These are phyloP conservation scores for Trametes cingulata DNA, from an alignment of 768 basidiomycete genomes.

Conservation along the genomic window DNA sequence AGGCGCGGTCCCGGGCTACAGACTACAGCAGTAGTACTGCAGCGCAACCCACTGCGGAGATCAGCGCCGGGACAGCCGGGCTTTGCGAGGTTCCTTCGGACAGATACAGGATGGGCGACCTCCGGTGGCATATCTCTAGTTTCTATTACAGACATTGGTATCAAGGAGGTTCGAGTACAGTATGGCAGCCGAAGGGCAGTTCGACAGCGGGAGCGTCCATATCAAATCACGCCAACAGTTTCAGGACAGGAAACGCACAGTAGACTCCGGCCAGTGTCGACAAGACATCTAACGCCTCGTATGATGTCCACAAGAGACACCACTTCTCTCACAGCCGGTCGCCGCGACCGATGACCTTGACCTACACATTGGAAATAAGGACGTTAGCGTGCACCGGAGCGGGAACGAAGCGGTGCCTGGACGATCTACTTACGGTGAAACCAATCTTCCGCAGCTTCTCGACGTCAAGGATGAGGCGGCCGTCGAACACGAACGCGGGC, in stretches of 20 bases:
- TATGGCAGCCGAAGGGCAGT: background rate
- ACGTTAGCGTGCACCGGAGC: background rate
- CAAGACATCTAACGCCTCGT: background rate
- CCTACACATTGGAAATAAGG: slow-evolving; percentile 34
- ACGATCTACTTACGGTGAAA: slow-evolving; percentile 64
- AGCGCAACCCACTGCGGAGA: too few species aligned
- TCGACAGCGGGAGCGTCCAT: background rate
- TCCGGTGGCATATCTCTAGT: background rate
- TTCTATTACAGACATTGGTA: slow-evolving; percentile 6
- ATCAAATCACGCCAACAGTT: background rate
- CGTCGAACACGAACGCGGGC: slow-evolving; percentile 98
- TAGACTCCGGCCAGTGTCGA: background rate
- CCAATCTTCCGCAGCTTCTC: slow-evolving; percentile 82
- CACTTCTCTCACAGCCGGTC: slow-evolving; percentile 35
- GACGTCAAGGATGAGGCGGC: slow-evolving; percentile 83
- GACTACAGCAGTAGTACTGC: too few species aligned
- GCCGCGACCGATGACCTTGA: slow-evolving; percentile 61
- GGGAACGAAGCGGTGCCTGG: background rate
- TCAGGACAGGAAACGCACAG: background rate
- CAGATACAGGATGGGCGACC: too few species aligned
- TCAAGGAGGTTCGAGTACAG: slow-evolving; percentile 9
- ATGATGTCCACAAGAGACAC: too few species aligned
- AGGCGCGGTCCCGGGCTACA: too few species aligned
- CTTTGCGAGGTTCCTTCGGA: too few species aligned
- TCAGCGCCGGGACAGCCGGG: too few species aligned